phyloP scores from a whole-genome alignment of 2,329 filamentous ascomycete species.

The Aureobasidium sp. region DNA sequence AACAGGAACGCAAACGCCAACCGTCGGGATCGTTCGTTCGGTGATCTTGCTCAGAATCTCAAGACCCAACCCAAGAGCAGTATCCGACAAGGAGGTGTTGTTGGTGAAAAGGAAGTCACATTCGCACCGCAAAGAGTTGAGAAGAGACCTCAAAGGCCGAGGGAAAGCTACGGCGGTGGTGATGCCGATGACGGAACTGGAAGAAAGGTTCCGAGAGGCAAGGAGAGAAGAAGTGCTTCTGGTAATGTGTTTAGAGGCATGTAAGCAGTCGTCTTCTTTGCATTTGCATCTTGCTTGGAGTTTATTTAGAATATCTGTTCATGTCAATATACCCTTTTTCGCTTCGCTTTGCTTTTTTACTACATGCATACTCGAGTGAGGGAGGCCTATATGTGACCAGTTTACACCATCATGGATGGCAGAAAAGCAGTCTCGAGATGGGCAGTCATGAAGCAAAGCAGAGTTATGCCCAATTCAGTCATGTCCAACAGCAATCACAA shows the following conservation, averaged over 20 bases:
- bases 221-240: constrained; percentile 75
- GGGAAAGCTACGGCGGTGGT: constrained; percentile 23
- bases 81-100: constrained; percentile 36
- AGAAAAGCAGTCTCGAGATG: too few relatives aligned
- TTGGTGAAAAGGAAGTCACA: constrained; percentile 71
- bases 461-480: too few relatives aligned
- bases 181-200: constrained; percentile 38
- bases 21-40: constrained; percentile 62
- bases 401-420: too few relatives aligned
- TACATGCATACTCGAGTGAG: too few relatives aligned
- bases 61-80: constrained; percentile 32
- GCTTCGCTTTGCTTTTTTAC: too few relatives aligned
- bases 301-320: background rate
- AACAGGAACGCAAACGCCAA: constrained; percentile 28
- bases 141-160: constrained; percentile 36
- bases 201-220: constrained; percentile 31
- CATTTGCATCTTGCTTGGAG: background rate
- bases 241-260: constrained; percentile 78
- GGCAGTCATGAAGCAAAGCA: too few relatives aligned
- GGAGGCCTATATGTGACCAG: too few relatives aligned
- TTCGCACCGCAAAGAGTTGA: constrained; percentile 69
- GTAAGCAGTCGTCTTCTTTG: constrained; percentile 35
- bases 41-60: constrained; percentile 54
- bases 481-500: too few relatives aligned
- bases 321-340: constrained; percentile 15